Base-by-base conservation (phyloP, 345 rosid genomes). In the Hibiscus trionum region DNA sequence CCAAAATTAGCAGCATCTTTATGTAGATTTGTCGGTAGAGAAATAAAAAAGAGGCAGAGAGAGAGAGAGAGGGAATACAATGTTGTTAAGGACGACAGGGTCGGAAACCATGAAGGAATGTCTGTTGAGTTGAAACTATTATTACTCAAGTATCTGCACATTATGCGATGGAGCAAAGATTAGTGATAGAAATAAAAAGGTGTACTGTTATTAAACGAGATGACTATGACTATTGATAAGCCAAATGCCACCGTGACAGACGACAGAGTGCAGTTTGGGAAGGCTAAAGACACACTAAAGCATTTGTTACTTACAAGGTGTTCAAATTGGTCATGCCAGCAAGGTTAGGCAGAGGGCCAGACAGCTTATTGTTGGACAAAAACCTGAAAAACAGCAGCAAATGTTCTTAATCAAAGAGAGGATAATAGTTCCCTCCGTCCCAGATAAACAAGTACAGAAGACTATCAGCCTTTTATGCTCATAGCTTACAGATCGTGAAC, bases 61-160 rank as follows among this genome's bases (percentile, higher is more conserved):
- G 58, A 53, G 64, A 69, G 10, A 39, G 44, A 8, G 77, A 19
- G 79, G 11, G 66, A 87, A 17, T 95, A 95, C 98, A 92, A 71
- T 74, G 96, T 85, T 79, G 94, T 82, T 57, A 93, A 76, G 49
- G 88, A 78, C 44, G 31, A 59, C 39, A 86, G 77, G 5, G 80
- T 71, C 42, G 83, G 72, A 49, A 87, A 44, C 98, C 98, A 96
- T 6, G 82, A 19, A 58, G 95, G 96, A 77, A 93, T 52, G 1
- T 60, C 77, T 42, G 93, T 49, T n/a, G 71, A 2, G 1, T 72
- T 76, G 27, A 96, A 91, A 57, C 78, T 82, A 37, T 93, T 96
- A 78, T 88, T 93, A 80, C 98, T 91, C 71, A 93, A 61, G 74
- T 89, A 97, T 83, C 99, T 96, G 86, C 75, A 63, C 62, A 59